Evolutionary conservation across 2,329 filamentous ascomycete species (phyloP), one percentile per base, ranked within the genome.

Genomic region (Calonectria honghensis): DNA sequence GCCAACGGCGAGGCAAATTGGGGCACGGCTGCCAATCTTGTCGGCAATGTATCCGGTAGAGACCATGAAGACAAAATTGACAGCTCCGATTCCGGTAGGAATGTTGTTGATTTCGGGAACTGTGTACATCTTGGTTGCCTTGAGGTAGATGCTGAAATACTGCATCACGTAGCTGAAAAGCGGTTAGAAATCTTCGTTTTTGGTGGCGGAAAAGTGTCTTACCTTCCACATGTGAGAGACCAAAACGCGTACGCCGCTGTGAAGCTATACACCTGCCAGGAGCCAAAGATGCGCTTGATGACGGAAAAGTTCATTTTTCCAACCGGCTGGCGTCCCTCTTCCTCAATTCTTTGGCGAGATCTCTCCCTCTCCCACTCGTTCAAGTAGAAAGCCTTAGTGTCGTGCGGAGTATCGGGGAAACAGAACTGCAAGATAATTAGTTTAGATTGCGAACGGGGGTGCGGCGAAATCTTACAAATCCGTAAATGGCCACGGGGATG

Each of bases 311-410:
- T 80, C 69, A 86, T 80, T 75, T 85, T 85, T 1, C 84, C 84
- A 2, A 79, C 75, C 4, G 85, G 85, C 63, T 81, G 82, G 64
- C 85, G 83, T 24, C 86, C 86, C 54, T 87, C 86, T 68, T 92
- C 90, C 77, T 94, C 90, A 81, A 96, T 96, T 76, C 94, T 90
- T 59, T 93, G 89, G 18, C 90, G 87, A 75, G 94, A 92, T 50
- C 93, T 89, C 71, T 91, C 87, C 31, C 90, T 89, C 83, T 96
- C 94, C 76, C 92, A 83, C 0, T 85, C 85, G 81, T 81, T 86
- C 29, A 88, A 79, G 63, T 85, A 89, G 71, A 85, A 87, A 0
- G 87, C 87, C 1, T 77, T 81, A 0, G 86, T 87, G 1, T 81
- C 85, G 68, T 86, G 81, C 0, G 87, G 87, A 0, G 86, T 88